Base-by-base conservation (phyloP, 768 basidiomycete species). In the Serendipita indica region DNA sequence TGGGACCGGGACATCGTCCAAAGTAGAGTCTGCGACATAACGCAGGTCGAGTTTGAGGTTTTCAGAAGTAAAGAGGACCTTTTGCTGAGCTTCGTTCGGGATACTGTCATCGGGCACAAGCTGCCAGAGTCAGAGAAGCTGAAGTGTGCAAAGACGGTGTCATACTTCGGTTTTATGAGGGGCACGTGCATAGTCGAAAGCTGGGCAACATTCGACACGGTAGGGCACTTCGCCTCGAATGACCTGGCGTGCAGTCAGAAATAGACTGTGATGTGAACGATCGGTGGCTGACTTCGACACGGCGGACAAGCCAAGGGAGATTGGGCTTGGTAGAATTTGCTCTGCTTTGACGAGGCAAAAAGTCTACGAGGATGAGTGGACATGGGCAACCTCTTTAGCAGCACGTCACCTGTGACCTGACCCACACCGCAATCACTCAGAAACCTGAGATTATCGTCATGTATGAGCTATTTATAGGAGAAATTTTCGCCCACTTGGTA, bases 101-200 rank as follows among this genome's bases (percentile, higher is more conserved):
- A 63, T n/a, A 62, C 62, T 3, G 58, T 70, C 37, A 61, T 54
- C 37, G 64, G 58, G 57, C 59, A 39, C 59, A 57, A 16, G 54
- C 58, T 16, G 52, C 57, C 5, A 59, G 61, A 41, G 65, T 83
- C 80, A 16, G 72, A 65, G 58, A 81, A 63, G 63, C 60, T 2
- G 63, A 62, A 12, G 64, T 62, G 32, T 61, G 43, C 1, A 65
- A 49, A 30, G 67, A 59, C 13, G 67, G 66, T 41, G 66, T 65
- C 61, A 71, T 69, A 81, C 73, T 28, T 74, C 68, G 0, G 86
- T 85, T 5, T 74, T 78, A 69, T 98, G 94, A 2, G 74, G 52
- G 49, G 82, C 77, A 12, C 86, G 77, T 0, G 90, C 92, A 65
- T 99, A 99, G 69, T 96, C 84, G 80, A 99, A 99, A 0, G 92